A percentile compares a stretch with the other conserved stretches of the same genome.
Evolutionary conservation across 306 rosid species (phyloP).

Genomic region (Alnus glutinosa): DNA sequence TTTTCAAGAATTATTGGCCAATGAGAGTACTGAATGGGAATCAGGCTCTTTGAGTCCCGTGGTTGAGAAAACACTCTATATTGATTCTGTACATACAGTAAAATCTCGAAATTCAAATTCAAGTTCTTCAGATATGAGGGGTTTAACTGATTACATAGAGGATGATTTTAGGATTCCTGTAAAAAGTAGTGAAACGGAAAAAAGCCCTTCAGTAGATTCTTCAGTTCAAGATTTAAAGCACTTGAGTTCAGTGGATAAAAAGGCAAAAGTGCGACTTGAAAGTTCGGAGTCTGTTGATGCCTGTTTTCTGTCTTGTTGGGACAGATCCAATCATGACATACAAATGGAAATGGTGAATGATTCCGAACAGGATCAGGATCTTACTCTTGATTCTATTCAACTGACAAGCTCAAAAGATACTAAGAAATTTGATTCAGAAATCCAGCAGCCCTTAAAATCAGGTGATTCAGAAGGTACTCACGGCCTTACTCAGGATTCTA

Average conservation of each 20-base stretch:
- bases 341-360: slow-evolving; percentile 31
- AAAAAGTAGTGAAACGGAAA: slow-evolving; percentile 32
- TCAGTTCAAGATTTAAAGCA: slow-evolving; percentile 41
- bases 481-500: slow-evolving; percentile 22
- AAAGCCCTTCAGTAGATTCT: slow-evolving; percentile 35
- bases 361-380: slow-evolving; percentile 26
- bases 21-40: slow-evolving; percentile 36
- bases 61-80: slow-evolving; percentile 75
- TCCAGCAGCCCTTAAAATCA: slow-evolving; percentile 24
- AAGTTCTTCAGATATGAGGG: slow-evolving; percentile 43
- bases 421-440: slow-evolving; percentile 37
- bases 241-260: slow-evolving; percentile 30
- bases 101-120: slow-evolving; percentile 46
- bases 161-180: slow-evolving; percentile 32
- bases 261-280: slow-evolving; percentile 28
- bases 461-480: slow-evolving; percentile 19
- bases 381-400: slow-evolving; percentile 23
- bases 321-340: slow-evolving; percentile 27
- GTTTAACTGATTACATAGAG: slow-evolving; percentile 26
- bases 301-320: slow-evolving; percentile 28
- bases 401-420: slow-evolving; percentile 28
- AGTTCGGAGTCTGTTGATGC: slow-evolving; percentile 45
- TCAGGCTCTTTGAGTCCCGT: slow-evolving; percentile 43
- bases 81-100: slow-evolving; percentile 57
- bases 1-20: slow-evolving; percentile 33